These are phyloP conservation scores for Periglandula ipomoeae DNA, from an alignment of 2,329 filamentous ascomycete genomes.

Conservation along the genomic window DNA sequence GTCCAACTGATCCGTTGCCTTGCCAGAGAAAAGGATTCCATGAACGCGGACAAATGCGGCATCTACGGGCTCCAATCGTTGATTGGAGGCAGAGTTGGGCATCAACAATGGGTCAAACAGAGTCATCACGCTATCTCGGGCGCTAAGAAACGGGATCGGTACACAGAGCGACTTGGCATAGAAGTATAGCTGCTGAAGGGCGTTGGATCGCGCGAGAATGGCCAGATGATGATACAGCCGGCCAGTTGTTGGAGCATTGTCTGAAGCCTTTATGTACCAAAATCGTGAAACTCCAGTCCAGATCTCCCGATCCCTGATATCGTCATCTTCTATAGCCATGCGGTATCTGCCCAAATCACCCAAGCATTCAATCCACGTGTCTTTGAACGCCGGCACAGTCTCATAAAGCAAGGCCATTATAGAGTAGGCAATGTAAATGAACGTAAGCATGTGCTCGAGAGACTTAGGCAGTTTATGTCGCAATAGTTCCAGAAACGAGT, in stretches of 20 bases:
- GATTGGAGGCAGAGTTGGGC: conserved; percentile 17
- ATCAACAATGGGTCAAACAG: conserved; percentile 53
- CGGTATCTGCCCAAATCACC: conserved; percentile 75
- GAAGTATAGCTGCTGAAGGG: conserved; percentile 61
- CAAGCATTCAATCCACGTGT: conserved; percentile 90
- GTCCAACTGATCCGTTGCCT: conserved; percentile 36
- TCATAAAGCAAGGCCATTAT: conserved; percentile 86
- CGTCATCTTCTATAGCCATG: conserved; percentile 86
- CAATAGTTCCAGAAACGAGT: conserved; percentile 71
- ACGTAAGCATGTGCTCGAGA: conserved; percentile 81
- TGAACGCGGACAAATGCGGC: conserved; percentile 54
- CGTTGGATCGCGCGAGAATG: conserved; percentile 62
- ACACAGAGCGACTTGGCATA: conserved; percentile 65
- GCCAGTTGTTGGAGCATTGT: conserved; percentile 65
- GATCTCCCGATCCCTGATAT: conserved; percentile 62
- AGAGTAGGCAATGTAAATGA: conserved; percentile 81
- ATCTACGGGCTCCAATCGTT: conserved; percentile 35
- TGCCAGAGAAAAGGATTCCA: conserved; percentile 52
- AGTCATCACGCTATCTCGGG: conserved; percentile 60
- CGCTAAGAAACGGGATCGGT: conserved; percentile 55
- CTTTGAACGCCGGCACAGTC: conserved; percentile 71
- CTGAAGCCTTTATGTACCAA: conserved; percentile 80
- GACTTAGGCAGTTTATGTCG: conserved; percentile 66
- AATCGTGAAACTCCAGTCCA: conserved; percentile 74
- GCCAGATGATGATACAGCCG: conserved; percentile 84